These are phyloP conservation scores for Diutina sp. DNA, from an alignment of 1,139 yeast genomes.

Conservation along the genomic window DNA sequence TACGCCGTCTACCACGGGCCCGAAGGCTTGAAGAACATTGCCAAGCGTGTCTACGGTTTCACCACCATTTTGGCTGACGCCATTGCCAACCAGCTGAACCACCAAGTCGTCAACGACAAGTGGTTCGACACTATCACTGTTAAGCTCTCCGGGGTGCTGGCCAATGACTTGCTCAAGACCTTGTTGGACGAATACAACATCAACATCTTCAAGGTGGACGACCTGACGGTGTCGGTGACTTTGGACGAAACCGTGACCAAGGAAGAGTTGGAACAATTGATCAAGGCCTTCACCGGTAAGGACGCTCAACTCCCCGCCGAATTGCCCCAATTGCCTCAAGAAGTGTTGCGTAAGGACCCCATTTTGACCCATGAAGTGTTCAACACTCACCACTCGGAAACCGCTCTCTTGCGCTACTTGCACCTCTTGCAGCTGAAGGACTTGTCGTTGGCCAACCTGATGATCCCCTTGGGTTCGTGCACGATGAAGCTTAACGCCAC, in stretches of 20 bases:
- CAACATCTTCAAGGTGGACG: constrained; percentile 63
- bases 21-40: constrained; percentile 71
- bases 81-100: constrained; percentile 24
- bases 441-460: constrained; percentile 84
- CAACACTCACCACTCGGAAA: constrained; percentile 83
- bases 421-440: constrained; percentile 81
- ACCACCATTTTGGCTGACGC: constrained; percentile 60
- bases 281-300: constrained; percentile 42
- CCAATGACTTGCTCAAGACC: constrained; percentile 40
- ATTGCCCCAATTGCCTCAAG: constrained; percentile 42
- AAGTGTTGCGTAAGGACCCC: constrained; percentile 46
- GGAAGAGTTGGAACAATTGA: constrained; percentile 45
- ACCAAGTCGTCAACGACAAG: constrained; percentile 39
- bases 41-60: constrained; percentile 63
- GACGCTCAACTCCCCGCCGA: constrained; percentile 11
- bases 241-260: constrained; percentile 76
- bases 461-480: constrained; percentile 96
- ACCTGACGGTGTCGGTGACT: constrained; percentile 53
- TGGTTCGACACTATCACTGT: constrained; percentile 89
- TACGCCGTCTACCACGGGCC: constrained; percentile 97
- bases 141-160: constrained; percentile 31
- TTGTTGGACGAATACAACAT: constrained; percentile 57
- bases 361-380: constrained; percentile 68
- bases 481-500: constrained; percentile 96
- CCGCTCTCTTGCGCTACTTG: constrained; percentile 84